Percentiles rank a stretch among this genome's conserved stretches.
These are phyloP conservation scores for Tolypocladium amazonense DNA, from an alignment of 2,329 filamentous ascomycete genomes.

Conservation along the genomic window DNA sequence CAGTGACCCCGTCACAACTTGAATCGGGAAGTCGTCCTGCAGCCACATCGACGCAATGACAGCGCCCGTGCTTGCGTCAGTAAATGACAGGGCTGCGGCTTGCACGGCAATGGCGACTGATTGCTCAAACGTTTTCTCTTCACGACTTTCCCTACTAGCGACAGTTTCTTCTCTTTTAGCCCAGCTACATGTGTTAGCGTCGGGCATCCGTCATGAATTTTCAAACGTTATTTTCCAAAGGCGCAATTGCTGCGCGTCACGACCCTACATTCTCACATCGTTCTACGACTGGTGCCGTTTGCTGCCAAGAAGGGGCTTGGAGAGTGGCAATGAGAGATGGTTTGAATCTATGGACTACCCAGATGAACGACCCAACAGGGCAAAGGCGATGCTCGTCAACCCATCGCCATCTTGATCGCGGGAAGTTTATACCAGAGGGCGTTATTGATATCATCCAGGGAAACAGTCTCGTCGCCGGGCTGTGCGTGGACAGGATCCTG, in stretches of 20 bases:
- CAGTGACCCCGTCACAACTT: conserved; percentile 34
- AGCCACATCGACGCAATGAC: conserved; percentile 5
- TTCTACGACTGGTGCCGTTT: neutral
- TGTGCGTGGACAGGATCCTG: neutral
- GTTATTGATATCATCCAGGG: neutral
- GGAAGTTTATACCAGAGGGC: neutral
- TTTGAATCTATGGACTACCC: neutral
- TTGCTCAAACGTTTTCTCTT: neutral
- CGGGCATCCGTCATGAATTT: conserved; percentile 15
- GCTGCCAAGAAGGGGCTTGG: neutral
- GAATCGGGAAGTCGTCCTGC: conserved; percentile 29
- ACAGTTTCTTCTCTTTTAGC: conserved; percentile 19
- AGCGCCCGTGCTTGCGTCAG: too few relatives aligned
- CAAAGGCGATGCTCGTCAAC: neutral
- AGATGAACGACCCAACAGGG: neutral
- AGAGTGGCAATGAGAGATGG: neutral
- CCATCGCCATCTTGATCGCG: neutral
- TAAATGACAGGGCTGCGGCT: neutral
- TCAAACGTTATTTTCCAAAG: conserved; percentile 7
- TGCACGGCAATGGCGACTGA: neutral
- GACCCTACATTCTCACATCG: neutral
- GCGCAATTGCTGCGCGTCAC: neutral
- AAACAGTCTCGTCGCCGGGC: neutral
- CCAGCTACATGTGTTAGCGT: conserved; percentile 5
- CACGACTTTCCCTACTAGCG: conserved; percentile 12